Percentiles rank a stretch among this genome's conserved stretches.
phyloP scores from a whole-genome alignment of 73 alveolate genomes.

The Strombidium stylifer region DNA sequence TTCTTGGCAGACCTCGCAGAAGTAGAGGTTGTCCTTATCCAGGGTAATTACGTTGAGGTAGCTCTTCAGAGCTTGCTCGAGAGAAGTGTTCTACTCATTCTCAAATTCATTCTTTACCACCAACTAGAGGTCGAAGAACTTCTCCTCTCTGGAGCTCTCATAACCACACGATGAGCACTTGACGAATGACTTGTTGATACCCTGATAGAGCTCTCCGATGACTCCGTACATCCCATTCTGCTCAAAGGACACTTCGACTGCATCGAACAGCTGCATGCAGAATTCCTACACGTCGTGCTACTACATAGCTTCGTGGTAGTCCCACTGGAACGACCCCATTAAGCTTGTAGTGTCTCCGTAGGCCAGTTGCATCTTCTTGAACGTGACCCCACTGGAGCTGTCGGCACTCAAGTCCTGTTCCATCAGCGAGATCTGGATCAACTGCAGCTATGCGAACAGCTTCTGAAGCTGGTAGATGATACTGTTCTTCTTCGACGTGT shows the following conservation, averaged over 20 bases:
- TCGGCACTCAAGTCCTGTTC: too few relatives aligned
- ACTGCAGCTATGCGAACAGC: constrained; percentile 62
- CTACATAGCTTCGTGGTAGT: constrained; percentile 43
- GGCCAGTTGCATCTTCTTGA: too few relatives aligned
- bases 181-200: constrained; percentile 67
- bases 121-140: constrained; percentile 84
- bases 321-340: constrained; percentile 77
- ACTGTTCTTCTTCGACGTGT: constrained; percentile 62
- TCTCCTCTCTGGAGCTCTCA: constrained; percentile 68
- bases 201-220: constrained; percentile 83
- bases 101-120: constrained; percentile 87
- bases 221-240: constrained; percentile 55
- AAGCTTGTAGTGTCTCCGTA: constrained; percentile 70
- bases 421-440: too few relatives aligned
- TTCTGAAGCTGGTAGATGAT: constrained; percentile 69
- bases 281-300: constrained; percentile 82
- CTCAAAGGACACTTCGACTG: constrained; percentile 79
- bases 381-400: too few relatives aligned
- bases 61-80: constrained; percentile 88
- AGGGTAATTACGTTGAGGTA: constrained; percentile 88
- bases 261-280: constrained; percentile 95
- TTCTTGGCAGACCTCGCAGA: constrained; percentile 84
- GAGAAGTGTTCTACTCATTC: constrained; percentile 78
- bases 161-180: constrained; percentile 88
- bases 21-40: constrained; percentile 81